Evolutionary conservation across 768 basidiomycete genomes (phyloP).

Genomic region (Tylopilus vinaceipallidus): DNA sequence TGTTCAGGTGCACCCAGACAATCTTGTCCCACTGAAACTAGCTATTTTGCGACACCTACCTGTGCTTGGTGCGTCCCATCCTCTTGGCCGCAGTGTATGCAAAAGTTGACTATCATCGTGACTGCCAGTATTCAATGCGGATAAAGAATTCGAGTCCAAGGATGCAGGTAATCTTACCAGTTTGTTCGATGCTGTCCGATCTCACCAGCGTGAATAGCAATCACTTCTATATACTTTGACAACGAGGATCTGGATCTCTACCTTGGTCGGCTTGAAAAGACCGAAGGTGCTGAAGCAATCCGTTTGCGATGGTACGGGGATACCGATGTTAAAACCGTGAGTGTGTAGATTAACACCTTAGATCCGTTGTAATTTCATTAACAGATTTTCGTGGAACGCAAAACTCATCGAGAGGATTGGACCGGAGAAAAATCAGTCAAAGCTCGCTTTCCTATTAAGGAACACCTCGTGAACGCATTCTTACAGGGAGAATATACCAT

Average conservation of each 20-base stretch:
- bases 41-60: constrained; percentile 91
- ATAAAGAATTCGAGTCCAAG: constrained; percentile 87
- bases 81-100: not conserved
- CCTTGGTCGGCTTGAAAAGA: constrained; percentile 95
- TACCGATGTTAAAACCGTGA: constrained; percentile 71
- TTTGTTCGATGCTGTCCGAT: not conserved
- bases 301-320: constrained; percentile 98
- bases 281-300: constrained; percentile 96
- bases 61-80: constrained; percentile 69
- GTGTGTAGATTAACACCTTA: constrained; percentile 21
- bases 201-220: constrained; percentile 49
- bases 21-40: constrained; percentile 89
- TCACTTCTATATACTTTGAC: constrained; percentile 97
- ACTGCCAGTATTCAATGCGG: constrained; percentile 79
- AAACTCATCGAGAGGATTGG: constrained; percentile 97
- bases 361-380: not conserved
- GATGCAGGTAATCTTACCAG: constrained; percentile 58
- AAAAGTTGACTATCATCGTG: constrained; percentile 5
- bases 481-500: constrained; percentile 87
- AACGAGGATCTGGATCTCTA: constrained; percentile 95
- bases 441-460: constrained; percentile 93
- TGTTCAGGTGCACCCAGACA: constrained; percentile 80
- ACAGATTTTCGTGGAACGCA: constrained; percentile 85
- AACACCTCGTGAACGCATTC: constrained; percentile 90
- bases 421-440: constrained; percentile 99